Percentiles rank a stretch among this genome's conserved stretches.
These are phyloP conservation scores for Penicillium sp. DNA, from an alignment of 2,329 filamentous ascomycete species.

Conservation along the genomic window DNA sequence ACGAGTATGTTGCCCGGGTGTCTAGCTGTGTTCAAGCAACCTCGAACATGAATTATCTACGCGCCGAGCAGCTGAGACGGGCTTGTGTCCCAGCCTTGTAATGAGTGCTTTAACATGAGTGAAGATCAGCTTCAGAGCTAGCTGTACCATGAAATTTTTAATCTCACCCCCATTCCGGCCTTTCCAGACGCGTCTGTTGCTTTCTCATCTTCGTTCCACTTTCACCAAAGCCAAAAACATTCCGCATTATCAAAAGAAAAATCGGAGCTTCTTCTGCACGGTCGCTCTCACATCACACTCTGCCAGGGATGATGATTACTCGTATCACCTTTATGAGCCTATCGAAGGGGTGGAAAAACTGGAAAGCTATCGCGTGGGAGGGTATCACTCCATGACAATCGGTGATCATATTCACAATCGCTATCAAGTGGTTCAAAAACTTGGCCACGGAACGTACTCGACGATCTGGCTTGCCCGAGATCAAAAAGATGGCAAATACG, in stretches of 20 bases:
- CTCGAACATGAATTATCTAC: too few species aligned
- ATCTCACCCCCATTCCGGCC: background rate
- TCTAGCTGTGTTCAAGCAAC: too few species aligned
- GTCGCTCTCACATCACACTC: background rate
- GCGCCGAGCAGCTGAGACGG: background rate
- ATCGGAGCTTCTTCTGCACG: background rate
- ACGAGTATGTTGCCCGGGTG: too few species aligned
- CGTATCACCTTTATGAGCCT: constrained; percentile 6
- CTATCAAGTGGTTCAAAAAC: constrained; percentile 45
- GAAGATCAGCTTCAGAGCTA: background rate
- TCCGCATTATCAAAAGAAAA: background rate
- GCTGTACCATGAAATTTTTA: background rate
- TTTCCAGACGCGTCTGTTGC: background rate
- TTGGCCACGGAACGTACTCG: constrained; percentile 43
- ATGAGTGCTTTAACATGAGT: background rate
- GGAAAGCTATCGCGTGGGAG: constrained; percentile 26
- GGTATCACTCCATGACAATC: constrained; percentile 34
- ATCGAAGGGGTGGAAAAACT: constrained; percentile 25
- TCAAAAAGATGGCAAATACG: constrained; percentile 21
- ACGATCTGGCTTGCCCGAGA: constrained; percentile 35
- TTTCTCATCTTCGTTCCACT: constrained; percentile 1
- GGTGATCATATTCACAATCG: constrained; percentile 31
- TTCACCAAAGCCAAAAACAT: background rate
- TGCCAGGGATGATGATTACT: background rate
- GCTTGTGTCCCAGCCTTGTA: background rate